These are phyloP conservation scores for Hansenula sp. DNA, from an alignment of 1,139 yeast genomes.

Conservation along the genomic window DNA sequence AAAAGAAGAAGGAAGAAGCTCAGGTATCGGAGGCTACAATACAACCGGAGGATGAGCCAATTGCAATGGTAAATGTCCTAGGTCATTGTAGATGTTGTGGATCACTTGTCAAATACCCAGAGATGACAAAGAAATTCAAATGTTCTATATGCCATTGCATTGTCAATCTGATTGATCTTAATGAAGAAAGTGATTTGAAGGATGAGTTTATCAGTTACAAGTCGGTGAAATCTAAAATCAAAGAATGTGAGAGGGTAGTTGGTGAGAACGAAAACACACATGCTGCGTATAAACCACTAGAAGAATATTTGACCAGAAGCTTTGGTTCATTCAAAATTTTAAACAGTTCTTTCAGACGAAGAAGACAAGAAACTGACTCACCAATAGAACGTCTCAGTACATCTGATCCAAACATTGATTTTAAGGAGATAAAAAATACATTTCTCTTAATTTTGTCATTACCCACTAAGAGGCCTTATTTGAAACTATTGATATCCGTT, in stretches of 20 bases:
- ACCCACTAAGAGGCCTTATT: constrained; percentile 60
- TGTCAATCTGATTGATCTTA: constrained; percentile 4
- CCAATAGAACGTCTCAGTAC: constrained; percentile 1
- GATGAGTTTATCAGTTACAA: not conserved
- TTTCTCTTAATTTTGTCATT: constrained; percentile 41
- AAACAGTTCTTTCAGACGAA: constrained; percentile 45
- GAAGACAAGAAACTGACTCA: constrained; percentile 15
- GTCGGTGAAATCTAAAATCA: not conserved
- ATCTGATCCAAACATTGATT: constrained; percentile 34
- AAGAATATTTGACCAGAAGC: constrained; percentile 35
- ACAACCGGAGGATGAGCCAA: not conserved
- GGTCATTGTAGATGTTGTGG: constrained; percentile 56
- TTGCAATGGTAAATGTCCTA: constrained; percentile 2
- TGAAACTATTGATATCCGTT: constrained; percentile 46
- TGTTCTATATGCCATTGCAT: constrained; percentile 57
- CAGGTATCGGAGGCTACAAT: not conserved
- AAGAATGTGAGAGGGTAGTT: constrained; percentile 7
- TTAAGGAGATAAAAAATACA: constrained; percentile 37
- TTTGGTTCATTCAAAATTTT: constrained; percentile 41
- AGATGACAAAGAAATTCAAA: constrained; percentile 41
- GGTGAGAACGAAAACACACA: constrained; percentile 24
- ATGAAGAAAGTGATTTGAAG: not conserved
- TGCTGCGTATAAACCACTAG: constrained; percentile 47
- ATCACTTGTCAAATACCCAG: constrained; percentile 47
- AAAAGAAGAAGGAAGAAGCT: not conserved